Evolutionary conservation across 441 rosid genomes (phyloP).

Genomic region (Viola pubescens): DNA sequence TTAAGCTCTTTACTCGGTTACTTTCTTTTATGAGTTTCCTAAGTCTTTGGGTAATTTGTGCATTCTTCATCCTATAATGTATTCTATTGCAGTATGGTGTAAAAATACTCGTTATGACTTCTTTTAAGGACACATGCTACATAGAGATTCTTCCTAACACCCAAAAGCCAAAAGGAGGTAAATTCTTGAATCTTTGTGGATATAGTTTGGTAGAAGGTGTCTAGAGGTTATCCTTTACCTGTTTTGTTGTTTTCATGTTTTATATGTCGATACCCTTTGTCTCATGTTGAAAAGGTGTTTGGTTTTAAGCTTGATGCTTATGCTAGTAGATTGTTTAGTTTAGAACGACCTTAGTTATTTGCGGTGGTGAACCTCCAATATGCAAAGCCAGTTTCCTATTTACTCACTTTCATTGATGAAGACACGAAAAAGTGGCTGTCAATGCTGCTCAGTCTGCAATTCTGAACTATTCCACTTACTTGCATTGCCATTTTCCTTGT

Average conservation of each 20-base stretch:
- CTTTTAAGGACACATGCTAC: conserved; percentile 82
- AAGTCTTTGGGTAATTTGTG: background rate
- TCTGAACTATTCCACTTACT: too few relatives aligned
- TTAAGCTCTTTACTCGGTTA: background rate
- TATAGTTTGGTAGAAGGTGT: background rate
- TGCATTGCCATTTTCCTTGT: background rate
- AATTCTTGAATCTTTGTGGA: conserved; percentile 3
- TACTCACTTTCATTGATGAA: too few relatives aligned
- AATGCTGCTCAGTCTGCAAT: too few relatives aligned
- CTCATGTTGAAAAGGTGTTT: background rate
- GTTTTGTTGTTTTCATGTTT: background rate
- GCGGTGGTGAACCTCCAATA: background rate
- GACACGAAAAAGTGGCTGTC: too few relatives aligned
- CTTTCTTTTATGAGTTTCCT: background rate
- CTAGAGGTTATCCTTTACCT: background rate
- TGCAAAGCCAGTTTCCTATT: too few relatives aligned
- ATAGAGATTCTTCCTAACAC: conserved; percentile 75
- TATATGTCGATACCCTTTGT: background rate
- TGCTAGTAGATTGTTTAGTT: background rate
- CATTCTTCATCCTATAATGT: conserved; percentile 8
- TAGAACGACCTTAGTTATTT: background rate
- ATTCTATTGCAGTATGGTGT: conserved; percentile 61
- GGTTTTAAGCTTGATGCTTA: background rate
- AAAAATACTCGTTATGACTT: conserved; percentile 74
- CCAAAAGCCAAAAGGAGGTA: conserved; percentile 66